These are phyloP conservation scores for Lindgomyces ingoldianus DNA, from an alignment of 495 filamentous ascomycete species.

Conservation along the genomic window DNA sequence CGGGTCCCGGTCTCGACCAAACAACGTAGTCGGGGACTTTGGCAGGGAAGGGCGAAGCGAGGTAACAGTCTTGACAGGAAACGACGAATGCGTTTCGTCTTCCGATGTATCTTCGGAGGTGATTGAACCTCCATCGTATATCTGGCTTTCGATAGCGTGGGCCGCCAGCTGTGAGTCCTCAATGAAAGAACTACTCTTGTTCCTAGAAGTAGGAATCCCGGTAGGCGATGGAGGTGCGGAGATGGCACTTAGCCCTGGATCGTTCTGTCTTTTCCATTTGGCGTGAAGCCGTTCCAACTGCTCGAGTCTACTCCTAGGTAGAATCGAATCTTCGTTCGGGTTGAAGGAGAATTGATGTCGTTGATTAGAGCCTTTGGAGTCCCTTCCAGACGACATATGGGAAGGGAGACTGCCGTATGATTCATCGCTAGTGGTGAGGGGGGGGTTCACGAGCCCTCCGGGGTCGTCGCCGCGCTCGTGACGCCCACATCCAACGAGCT, in stretches of 20 bases:
- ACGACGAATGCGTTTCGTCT: background rate
- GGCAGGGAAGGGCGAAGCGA: background rate
- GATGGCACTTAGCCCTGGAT: background rate
- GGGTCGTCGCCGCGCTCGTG: too few relatives aligned
- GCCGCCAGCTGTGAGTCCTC: constrained; percentile 43
- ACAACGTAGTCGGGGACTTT: too few relatives aligned
- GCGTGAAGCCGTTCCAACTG: constrained; percentile 30
- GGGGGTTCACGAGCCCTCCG: background rate
- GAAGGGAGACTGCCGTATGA: constrained; percentile 34
- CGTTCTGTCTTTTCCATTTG: constrained; percentile 14
- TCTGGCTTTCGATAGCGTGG: constrained; percentile 40
- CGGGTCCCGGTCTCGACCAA: too few relatives aligned
- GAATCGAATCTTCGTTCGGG: background rate
- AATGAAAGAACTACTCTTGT: constrained; percentile 15
- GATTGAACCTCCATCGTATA: constrained; percentile 19
- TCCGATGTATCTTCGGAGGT: constrained; percentile 23
- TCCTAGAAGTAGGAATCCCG: background rate
- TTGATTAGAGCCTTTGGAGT: background rate
- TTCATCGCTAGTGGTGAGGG: constrained; percentile 8
- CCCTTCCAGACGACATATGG: background rate
- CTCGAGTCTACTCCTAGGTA: constrained; percentile 6
- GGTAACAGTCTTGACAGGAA: background rate
- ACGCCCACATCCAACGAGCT: background rate
- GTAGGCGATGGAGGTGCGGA: background rate
- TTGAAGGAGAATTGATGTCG: background rate